phyloP scores from a whole-genome alignment of 805 yeast species.

The Helenozyma rhizophorensis region DNA sequence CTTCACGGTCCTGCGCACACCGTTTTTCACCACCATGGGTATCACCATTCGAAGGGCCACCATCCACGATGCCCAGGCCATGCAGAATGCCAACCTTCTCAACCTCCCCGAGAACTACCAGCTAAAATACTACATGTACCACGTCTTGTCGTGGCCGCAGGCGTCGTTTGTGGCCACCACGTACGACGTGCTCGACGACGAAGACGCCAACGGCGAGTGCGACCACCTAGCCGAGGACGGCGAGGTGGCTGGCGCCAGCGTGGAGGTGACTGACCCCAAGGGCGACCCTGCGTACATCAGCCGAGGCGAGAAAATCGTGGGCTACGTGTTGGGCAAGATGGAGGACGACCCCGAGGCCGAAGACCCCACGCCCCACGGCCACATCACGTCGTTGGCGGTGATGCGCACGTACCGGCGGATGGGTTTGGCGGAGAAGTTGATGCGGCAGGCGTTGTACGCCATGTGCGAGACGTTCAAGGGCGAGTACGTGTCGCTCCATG shows the following conservation, averaged over 20 bases:
- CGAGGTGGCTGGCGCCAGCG: conserved; percentile 12
- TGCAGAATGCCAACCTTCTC: conserved; percentile 91
- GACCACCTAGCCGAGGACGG: background rate
- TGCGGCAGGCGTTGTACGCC: conserved; percentile 80
- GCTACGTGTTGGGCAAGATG: conserved; percentile 94
- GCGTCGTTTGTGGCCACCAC: conserved; percentile 94
- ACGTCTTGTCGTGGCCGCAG: conserved; percentile 94
- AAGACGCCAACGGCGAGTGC: conserved; percentile 8
- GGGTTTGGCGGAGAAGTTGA: conserved; percentile 89
- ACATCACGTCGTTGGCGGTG: conserved; percentile 88
- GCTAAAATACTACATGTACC: conserved; percentile 90
- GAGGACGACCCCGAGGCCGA: conserved; percentile 85
- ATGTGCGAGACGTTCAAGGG: conserved; percentile 79
- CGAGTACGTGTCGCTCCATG: conserved; percentile 84
- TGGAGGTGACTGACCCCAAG: conserved; percentile 37
- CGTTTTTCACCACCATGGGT: conserved; percentile 47
- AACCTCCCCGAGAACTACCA: conserved; percentile 94
- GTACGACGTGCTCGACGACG: conserved; percentile 40
- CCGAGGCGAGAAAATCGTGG: conserved; percentile 80
- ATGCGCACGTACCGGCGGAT: conserved; percentile 93
- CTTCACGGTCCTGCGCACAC: too few species aligned
- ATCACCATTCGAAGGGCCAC: conserved; percentile 87
- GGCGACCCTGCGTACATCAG: conserved; percentile 63
- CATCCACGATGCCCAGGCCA: conserved; percentile 81
- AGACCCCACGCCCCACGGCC: conserved; percentile 82